These are phyloP conservation scores for Termitomyces bulborhizus DNA, from an alignment of 768 basidiomycete genomes.

Conservation along the genomic window DNA sequence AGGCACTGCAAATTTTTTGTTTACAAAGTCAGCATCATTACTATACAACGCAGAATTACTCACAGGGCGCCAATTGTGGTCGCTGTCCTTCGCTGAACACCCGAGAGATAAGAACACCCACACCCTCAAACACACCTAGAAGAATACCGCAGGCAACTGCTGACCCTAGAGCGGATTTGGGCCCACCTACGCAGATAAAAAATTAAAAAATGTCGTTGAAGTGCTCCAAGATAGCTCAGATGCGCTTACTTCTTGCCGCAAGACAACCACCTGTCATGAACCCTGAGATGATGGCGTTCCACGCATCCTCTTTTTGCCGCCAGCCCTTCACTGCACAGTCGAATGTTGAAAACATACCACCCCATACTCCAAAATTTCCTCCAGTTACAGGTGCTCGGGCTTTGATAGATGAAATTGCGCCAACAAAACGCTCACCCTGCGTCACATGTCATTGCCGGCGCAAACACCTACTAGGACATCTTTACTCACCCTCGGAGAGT, in stretches of 20 bases:
- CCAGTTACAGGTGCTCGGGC: slow-evolving; percentile 97
- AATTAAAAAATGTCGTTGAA: neutral
- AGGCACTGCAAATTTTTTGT: slow-evolving; percentile 35
- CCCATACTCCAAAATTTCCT: slow-evolving; percentile 94
- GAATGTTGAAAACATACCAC: slow-evolving; percentile 98
- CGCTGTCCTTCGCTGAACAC: slow-evolving; percentile 81
- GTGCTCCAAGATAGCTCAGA: neutral
- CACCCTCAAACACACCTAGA: slow-evolving; percentile 91
- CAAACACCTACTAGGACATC: neutral
- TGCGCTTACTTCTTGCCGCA: slow-evolving; percentile 81
- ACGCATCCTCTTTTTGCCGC: slow-evolving; percentile 96
- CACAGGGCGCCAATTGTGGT: slow-evolving; percentile 76
- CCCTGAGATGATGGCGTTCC: slow-evolving; percentile 98
- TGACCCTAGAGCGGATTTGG: slow-evolving; percentile 84
- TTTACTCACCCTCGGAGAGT: slow-evolving; percentile 78
- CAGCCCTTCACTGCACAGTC: slow-evolving; percentile 97
- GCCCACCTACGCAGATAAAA: slow-evolving; percentile 63
- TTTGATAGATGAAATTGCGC: slow-evolving; percentile 94
- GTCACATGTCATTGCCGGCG: slow-evolving; percentile 3
- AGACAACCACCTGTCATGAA: slow-evolving; percentile 98
- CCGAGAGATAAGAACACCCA: slow-evolving; percentile 86
- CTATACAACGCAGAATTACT: slow-evolving; percentile 23
- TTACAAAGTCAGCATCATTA: neutral
- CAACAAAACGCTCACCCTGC: slow-evolving; percentile 90
- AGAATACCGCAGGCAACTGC: slow-evolving; percentile 95